phyloP scores from a whole-genome alignment of 2,329 filamentous ascomycete genomes.

The Lachnellula subtilissima region DNA sequence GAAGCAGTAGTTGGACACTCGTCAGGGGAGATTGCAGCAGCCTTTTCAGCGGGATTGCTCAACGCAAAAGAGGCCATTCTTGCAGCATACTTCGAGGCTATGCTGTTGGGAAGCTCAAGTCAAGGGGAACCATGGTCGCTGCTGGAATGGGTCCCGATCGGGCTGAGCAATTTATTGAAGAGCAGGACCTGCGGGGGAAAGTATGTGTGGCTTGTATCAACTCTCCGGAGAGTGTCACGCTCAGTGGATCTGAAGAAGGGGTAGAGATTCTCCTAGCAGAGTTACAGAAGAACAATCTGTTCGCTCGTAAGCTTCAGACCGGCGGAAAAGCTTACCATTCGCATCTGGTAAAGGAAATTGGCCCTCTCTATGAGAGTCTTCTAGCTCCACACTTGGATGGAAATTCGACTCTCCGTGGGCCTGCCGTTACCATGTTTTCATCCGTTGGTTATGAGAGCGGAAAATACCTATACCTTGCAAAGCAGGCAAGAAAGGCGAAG shows the following conservation, averaged over 20 bases:
- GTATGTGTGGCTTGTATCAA: slow-evolving; percentile 26
- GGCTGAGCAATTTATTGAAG: background rate
- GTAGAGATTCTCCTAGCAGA: background rate
- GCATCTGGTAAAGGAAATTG: slow-evolving; percentile 6
- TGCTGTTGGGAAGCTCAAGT: slow-evolving; percentile 1
- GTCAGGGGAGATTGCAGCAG: slow-evolving; percentile 43
- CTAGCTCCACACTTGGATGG: background rate
- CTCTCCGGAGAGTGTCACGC: slow-evolving; percentile 19
- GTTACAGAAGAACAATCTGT: slow-evolving; percentile 16
- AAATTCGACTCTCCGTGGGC: background rate
- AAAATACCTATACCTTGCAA: background rate
- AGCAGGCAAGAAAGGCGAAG: background rate
- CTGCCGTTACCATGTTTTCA: too few species aligned
- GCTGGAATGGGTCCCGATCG: slow-evolving; percentile 8
- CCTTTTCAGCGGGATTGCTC: slow-evolving; percentile 36
- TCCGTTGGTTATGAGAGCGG: background rate
- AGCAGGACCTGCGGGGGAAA: background rate
- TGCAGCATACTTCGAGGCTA: slow-evolving; percentile 39
- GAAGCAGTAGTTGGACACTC: slow-evolving; percentile 40
- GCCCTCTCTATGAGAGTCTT: slow-evolving; percentile 2
- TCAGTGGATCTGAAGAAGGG: slow-evolving; percentile 16
- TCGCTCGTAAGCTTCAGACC: slow-evolving; percentile 7
- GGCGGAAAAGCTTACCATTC: slow-evolving; percentile 14
- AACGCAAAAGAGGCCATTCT: slow-evolving; percentile 31
- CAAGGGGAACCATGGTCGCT: slow-evolving; percentile 13